Conservation (phyloP, 331 rosid genomes). For the Arachis monticola region DNA sequence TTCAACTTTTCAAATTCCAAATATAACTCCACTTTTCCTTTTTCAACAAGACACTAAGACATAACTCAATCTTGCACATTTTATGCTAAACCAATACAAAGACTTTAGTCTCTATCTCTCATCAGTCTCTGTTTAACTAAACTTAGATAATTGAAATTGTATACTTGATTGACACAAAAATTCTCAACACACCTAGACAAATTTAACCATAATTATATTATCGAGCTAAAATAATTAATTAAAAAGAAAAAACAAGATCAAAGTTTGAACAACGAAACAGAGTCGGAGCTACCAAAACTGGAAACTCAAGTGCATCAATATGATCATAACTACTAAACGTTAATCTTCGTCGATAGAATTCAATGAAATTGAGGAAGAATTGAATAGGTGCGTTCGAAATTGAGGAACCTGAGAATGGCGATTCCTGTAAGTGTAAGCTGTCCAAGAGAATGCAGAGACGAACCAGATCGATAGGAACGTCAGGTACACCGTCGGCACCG, state of each 20-base stretch:
- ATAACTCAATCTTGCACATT: too few species aligned
- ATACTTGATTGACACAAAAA: neutral
- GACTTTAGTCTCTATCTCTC: too few species aligned
- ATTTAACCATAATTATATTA: neutral
- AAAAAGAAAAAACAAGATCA: neutral
- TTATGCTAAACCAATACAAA: too few species aligned
- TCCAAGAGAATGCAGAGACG: constrained; percentile 87
- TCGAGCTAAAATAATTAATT: constrained; percentile 2
- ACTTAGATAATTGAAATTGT: neutral
- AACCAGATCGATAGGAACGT: constrained; percentile 78
- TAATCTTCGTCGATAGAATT: neutral
- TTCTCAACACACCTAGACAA: neutral
- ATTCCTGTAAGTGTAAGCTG: constrained; percentile 73
- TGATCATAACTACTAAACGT: neutral
- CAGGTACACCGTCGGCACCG: constrained; percentile 79
- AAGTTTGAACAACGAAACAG: constrained; percentile 16
- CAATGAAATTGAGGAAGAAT: neutral
- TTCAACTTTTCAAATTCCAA: too few species aligned
- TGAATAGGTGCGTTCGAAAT: neutral
- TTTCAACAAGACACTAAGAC: too few species aligned
- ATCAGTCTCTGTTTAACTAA: too few species aligned
- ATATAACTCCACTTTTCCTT: too few species aligned
- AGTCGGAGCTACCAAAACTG: constrained; percentile 7
- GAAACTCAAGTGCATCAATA: neutral
- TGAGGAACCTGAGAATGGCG: constrained; percentile 81